Evolutionary conservation across 352 stramenopile genomes (phyloP).

Genomic region (Phytophthora sp.): DNA sequence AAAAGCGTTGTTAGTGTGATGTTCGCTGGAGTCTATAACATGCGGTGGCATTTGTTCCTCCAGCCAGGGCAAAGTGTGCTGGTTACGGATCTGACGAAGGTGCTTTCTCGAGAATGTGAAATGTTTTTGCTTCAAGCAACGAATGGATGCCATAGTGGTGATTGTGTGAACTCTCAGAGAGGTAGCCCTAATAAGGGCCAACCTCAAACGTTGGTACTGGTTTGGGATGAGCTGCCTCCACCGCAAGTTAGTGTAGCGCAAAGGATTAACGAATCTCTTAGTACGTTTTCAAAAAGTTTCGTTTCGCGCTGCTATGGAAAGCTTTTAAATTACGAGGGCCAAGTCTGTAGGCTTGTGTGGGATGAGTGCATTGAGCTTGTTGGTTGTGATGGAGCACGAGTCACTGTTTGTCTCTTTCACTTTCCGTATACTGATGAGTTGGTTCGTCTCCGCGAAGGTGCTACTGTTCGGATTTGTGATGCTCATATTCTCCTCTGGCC

Average conservation of each 20-base stretch:
- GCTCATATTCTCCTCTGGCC: conserved; percentile 44
- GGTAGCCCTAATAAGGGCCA: too few species aligned
- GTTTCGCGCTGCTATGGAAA: conserved; percentile 19
- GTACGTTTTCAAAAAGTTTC: conserved; percentile 7
- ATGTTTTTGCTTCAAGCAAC: conserved; percentile 70
- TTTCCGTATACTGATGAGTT: conserved; percentile 41
- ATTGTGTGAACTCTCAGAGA: background rate
- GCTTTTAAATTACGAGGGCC: conserved; percentile 40
- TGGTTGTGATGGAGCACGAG: conserved; percentile 10
- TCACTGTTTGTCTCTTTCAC: conserved; percentile 48
- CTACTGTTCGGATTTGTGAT: conserved; percentile 21
- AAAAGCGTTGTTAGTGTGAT: conserved; percentile 59
- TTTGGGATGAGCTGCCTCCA: conserved; percentile 21
- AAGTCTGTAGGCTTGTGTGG: conserved; percentile 39
- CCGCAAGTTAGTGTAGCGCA: background rate
- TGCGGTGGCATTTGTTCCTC: conserved; percentile 60
- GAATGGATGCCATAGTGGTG: background rate
- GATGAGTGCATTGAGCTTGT: conserved; percentile 52
- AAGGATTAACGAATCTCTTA: conserved; percentile 11
- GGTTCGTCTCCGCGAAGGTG: conserved; percentile 33
- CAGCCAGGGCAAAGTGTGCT: conserved; percentile 45
- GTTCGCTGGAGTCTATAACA: conserved; percentile 36
- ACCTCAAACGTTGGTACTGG: conserved; percentile 34
- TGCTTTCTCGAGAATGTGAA: conserved; percentile 62
- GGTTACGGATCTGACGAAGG: conserved; percentile 69